Evolutionary conservation across 306 rosid species (phyloP), one percentile per base, ranked within the genome.

Genomic region (Senna tora): DNA sequence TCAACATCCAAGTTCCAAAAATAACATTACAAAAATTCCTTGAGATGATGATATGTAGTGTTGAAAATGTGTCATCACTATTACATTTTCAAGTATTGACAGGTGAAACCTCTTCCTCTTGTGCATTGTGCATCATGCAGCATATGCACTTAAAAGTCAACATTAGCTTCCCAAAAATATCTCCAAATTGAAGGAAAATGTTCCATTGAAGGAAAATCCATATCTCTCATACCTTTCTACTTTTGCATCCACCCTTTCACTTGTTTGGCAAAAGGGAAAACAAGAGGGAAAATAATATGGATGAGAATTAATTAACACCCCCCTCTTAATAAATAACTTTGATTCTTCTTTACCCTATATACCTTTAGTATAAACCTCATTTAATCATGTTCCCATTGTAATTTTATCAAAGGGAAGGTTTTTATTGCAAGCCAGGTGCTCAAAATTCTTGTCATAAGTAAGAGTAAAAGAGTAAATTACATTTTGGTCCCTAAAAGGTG

Each of bases 81-180:
- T 5, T 19, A 68, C 9, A 50, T 68, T 10, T 20, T 50, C 60
- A 33, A 50, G 59, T 58, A 50, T 16, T 51, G 73, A 68, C 61
- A 36, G 34, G 49, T 33, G 61, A 68, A 33, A 7, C 14, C 34
- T 51, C 39, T 9, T 17, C 14, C 34, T 51, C 39, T 9, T 17
- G 17, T 12, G 34, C 60, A 67, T 10, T 13, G 7, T 34, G 60
- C 60, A 50, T 67, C 6, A n/a, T 25, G 58, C 30, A 9, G 16
- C 45, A 67, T 67, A 67, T 67, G 59, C 60, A 5, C 58, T 32
- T 5, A 33, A 5, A 65, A 19, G 39, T 50, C 54, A 50, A 20
- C 42, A 47, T 30, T n/a, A 30, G 2, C 45, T 50, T 67, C 17
- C 6, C 49, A 10, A 39, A 39, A 67, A 17, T 67, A 67, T 32